Evolutionary conservation across 768 basidiomycete species (phyloP).

Genomic region (Boletellus ananiceps): DNA sequence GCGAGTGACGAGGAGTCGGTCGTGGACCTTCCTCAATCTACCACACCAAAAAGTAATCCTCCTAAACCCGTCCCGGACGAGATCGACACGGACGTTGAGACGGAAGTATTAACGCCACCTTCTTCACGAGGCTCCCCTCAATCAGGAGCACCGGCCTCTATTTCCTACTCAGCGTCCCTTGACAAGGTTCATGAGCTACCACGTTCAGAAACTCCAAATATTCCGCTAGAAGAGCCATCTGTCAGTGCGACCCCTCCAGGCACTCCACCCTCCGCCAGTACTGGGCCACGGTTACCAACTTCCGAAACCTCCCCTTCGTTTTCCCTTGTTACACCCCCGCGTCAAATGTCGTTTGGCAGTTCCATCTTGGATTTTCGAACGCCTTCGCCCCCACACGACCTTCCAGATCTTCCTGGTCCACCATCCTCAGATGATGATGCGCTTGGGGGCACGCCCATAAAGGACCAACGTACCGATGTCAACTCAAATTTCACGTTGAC

Average conservation of each 20-base stretch:
- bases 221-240: neutral
- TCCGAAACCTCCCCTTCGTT: slow-evolving; percentile 16
- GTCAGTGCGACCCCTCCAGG: slow-evolving; percentile 24
- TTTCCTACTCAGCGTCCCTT: slow-evolving; percentile 13
- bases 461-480: slow-evolving; percentile 11
- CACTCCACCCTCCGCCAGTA: slow-evolving; percentile 17
- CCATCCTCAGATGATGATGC: slow-evolving; percentile 52
- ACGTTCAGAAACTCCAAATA: slow-evolving; percentile 4
- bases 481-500: slow-evolving; percentile 29
- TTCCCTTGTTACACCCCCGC: slow-evolving; percentile 46
- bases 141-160: neutral
- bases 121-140: slow-evolving; percentile 19
- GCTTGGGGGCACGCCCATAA: slow-evolving; percentile 23
- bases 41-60: slow-evolving; percentile 24
- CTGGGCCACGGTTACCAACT: neutral
- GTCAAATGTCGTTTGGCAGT: slow-evolving; percentile 35
- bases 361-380: slow-evolving; percentile 52
- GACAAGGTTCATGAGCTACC: slow-evolving; percentile 15
- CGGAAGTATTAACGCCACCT: slow-evolving; percentile 25
- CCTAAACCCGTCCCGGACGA: slow-evolving; percentile 13
- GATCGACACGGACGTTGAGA: slow-evolving; percentile 22
- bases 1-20: slow-evolving; percentile 38
- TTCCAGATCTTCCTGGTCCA: slow-evolving; percentile 65
- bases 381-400: slow-evolving; percentile 56
- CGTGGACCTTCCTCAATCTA: slow-evolving; percentile 20